Base-by-base conservation (phyloP, 768 basidiomycete species). In the Lyophyllum shimeji region DNA sequence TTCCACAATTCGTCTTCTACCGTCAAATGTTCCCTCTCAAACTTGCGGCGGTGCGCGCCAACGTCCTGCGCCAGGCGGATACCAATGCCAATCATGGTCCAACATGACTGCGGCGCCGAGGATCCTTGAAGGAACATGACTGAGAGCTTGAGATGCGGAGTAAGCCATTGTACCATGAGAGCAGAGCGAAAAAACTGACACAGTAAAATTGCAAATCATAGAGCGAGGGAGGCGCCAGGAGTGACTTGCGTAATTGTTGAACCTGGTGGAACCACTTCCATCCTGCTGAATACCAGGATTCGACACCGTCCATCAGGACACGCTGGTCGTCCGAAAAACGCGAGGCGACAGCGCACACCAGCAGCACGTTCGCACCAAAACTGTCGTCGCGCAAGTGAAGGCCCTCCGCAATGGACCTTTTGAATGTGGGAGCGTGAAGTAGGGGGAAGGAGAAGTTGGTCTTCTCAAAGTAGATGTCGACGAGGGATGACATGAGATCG, bases 21-120 rank as follows among this genome's bases (percentile, higher is more conserved):
- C 0, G 78, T 80, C n/a, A n/a, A n/a, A 37, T 72, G 71, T 2
- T 60, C 64, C n/a, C 56, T 66, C 31, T 65, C 61, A 2, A 61
- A 50, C 55, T 74, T 78, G 31, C 78, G 66, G 18, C 78, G 65
- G 67, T 93, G 91, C 0, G 84, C 87, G 18, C 93, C 85, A 17
- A 91, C 84, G 61, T 95, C 91, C 65, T 92, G 86, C 1, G 86
- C 85, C 17, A 86, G 69, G 5, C 90, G 84, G 43, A 93, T 77
- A 29, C 87, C 88, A 25, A 90, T 75, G 4, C 88, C 87, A 21
- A 84, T 78, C 29, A 87, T 67, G 1, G 80, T 81, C 90, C 90
- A 92, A 55, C 78, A 81, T 3, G 82, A 77, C 54, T 87, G 85
- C 1, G 85, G 84, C 0, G 82, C 79, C 0, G 81, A 83, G 0